These are phyloP conservation scores for Colletotrichum somersetense DNA, from an alignment of 2,329 filamentous ascomycete species.

Conservation along the genomic window DNA sequence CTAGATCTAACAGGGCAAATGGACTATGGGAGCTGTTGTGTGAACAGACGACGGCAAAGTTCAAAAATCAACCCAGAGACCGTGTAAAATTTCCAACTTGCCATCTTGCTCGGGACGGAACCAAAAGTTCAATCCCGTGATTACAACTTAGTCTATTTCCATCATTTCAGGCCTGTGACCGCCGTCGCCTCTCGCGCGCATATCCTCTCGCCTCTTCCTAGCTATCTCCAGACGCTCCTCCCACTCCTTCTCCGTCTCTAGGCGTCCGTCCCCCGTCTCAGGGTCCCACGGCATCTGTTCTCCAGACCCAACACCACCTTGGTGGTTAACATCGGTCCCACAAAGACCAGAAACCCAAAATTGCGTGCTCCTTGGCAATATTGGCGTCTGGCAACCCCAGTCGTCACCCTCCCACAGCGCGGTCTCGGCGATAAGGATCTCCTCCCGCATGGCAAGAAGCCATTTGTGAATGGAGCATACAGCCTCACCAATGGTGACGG, in stretches of 20 bases:
- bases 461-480: slow-evolving; percentile 9
- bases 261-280: background rate
- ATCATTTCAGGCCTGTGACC: background rate
- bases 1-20: no score
- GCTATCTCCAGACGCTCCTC: slow-evolving; percentile 9
- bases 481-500: background rate
- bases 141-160: background rate
- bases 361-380: background rate
- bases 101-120: background rate
- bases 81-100: background rate
- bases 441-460: slow-evolving; percentile 1
- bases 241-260: slow-evolving; percentile 7
- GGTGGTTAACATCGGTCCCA: background rate
- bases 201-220: background rate
- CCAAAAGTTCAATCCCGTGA: background rate
- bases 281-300: slow-evolving; percentile 1
- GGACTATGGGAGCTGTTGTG: no score
- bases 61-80: background rate
- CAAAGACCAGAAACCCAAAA: slow-evolving; percentile 19
- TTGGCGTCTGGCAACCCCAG: slow-evolving; percentile 4
- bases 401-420: background rate
- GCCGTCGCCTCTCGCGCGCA: slow-evolving; percentile 3
- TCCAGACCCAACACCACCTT: background rate
- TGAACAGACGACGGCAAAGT: background rate
- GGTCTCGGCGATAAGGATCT: slow-evolving; percentile 14